Base-by-base conservation (phyloP, 2,329 filamentous ascomycete genomes). In the Aureobasidium pullulans region DNA sequence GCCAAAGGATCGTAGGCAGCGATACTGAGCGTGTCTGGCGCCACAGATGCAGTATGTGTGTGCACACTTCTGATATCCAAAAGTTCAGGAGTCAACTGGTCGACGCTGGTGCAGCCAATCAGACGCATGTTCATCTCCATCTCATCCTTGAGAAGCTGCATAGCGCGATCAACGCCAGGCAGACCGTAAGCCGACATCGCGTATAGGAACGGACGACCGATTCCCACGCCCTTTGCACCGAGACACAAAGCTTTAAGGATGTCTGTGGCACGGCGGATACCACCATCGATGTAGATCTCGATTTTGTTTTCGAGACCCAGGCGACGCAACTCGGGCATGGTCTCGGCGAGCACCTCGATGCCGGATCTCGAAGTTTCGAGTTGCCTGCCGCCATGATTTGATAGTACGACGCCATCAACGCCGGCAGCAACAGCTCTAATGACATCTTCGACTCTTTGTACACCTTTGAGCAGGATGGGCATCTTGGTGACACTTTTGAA, bases 51-150 rank as follows among this genome's bases (percentile, higher is more conserved):
- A 11, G 75, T 77, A 67, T 88, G 86, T 64, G 79, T 77, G 64
- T 76, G 79, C 65, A 96, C 71, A 2, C 87, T 89, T 62, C 88
- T 79, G 0, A 84, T 83, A 71, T 99, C 94, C 19, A 99, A 73
- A 72, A 99, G 76, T 29, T 84, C 85, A 0, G 92, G 87, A 63
- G 88, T 89, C 63, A 99, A 76, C 66, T 99, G 85, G 37, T 85
- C 84, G 34, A 99, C 73, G 62, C 76, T 85, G 19, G 81, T 83
- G 61, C 85, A 89, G 9, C 94, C 94, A 66, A 99, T 90, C 63
- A 99, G 77, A 6, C 94, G 84, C 94, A 99, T 97, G 70, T 93
- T 94, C 93, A 97, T 97, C 77, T 95, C 91, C 84, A 99, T 89
- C 81, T 99, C 94, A 69, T 97, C 94, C 77, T 89, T 91, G 66